Evolutionary conservation across 1,139 yeast genomes (phyloP).

Genomic region (Diutina siamensis): DNA sequence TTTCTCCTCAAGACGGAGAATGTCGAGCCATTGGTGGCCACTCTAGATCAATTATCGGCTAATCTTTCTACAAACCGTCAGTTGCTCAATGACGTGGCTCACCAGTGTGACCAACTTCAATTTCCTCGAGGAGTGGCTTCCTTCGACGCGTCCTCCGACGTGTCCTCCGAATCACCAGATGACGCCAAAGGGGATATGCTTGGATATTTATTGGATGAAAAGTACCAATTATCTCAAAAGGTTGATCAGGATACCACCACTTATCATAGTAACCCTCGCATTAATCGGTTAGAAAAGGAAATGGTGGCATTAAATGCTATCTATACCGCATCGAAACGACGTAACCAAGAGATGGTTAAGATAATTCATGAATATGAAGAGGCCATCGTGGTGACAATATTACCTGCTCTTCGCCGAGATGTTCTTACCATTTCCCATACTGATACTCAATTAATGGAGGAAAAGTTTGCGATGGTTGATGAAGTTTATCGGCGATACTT

Average conservation of each 20-base stretch:
- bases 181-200: neutral
- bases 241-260: neutral
- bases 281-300: neutral
- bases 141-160: too few species aligned
- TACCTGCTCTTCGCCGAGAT: neutral
- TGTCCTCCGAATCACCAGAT: too few species aligned
- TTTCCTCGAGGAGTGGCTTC: neutral
- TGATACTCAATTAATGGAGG: neutral
- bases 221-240: neutral
- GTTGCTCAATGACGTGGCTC: neutral
- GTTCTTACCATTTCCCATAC: neutral
- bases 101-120: neutral
- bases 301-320: neutral
- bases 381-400: neutral
- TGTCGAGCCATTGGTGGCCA: neutral
- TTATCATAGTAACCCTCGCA: neutral
- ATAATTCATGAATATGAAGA: constrained; percentile 2
- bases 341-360: neutral
- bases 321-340: neutral
- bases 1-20: constrained; percentile 4
- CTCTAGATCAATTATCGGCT: neutral
- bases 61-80: neutral
- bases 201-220: neutral
- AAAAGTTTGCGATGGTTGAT: neutral
- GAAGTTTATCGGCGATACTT: neutral